Evolutionary conservation across 148 eudicot genomes (phyloP), one percentile per base, ranked within the genome.

Genomic region (Fagopyrum tataricum): DNA sequence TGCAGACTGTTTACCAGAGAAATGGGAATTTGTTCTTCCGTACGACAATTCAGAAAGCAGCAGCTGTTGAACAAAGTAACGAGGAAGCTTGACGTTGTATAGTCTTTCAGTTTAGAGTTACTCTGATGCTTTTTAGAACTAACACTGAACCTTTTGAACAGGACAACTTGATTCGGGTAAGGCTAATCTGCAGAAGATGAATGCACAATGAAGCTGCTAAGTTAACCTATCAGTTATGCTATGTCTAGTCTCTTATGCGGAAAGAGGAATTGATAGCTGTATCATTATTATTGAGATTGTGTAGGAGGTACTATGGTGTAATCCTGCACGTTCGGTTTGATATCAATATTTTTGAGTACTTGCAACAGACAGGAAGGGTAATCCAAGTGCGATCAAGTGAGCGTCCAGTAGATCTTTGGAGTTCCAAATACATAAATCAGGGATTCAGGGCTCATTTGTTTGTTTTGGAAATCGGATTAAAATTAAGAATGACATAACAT

Each of bases 1-100:
- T 53, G 20, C 82, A 91, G 97, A 82, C 84, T 55, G 87, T 91
- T 61, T 91, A 91, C 82, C 87, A 89, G 79, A 89, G 79, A 78
- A 84, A 82, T 23, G 85, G 93, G 67, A 87, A 83, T 81, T 59
- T 91, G 72, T 86, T 84, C 52, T 91, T 91, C 80, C 86, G 88
- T 10, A 89, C 91, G 23, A 87, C 83, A 72, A 76, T 82, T 39
- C 80, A 83, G 62, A 83, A 83, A 81, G 93, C 90, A 78, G 79
- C 81, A 13, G 68, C 84, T 61, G 85, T 71, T 72, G 91, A 86
- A 73, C 88, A 89, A 80, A 85, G 97, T 91, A 83, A 84, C 82
- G 12, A 66, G 71, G 74, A 12, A 12, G 31, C 46, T 21, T 70
- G 18, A 8, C 7, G 18, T 44, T 17, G 51, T 14, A n/a, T 69